Evolutionary conservation across 129 eudicot species (phyloP).

Genomic region (Chrysanthemum seticuspe): DNA sequence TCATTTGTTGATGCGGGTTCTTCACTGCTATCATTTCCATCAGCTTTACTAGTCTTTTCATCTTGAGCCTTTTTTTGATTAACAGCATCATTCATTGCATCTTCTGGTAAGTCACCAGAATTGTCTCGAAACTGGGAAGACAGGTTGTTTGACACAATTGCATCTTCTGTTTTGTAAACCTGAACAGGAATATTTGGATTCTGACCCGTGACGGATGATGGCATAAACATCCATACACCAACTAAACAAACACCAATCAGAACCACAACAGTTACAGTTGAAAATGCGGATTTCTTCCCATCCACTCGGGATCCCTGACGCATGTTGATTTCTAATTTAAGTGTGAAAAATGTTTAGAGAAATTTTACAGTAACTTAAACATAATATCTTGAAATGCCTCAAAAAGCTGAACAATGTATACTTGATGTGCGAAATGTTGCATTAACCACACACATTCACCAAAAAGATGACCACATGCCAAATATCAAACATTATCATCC

Average conservation of each 20-base stretch:
- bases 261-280: conserved; percentile 29
- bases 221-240: conserved; percentile 47
- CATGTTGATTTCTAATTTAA: conserved; percentile 24
- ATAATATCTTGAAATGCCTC: neutral
- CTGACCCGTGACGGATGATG: conserved; percentile 38
- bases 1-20: conserved; percentile 27
- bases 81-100: conserved; percentile 34
- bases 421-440: neutral
- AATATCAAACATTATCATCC: conserved; percentile 7
- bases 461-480: neutral
- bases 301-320: conserved; percentile 43
- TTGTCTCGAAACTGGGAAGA: conserved; percentile 43
- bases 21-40: conserved; percentile 1
- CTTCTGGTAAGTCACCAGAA: conserved; percentile 48
- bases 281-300: conserved; percentile 45
- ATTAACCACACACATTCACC: conserved; percentile 5
- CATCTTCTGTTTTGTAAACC: conserved; percentile 18
- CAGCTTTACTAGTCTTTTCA: conserved; percentile 12
- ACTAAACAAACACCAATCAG: conserved; percentile 36
- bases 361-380: neutral
- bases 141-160: conserved; percentile 29
- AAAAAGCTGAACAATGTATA: neutral
- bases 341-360: conserved; percentile 11
- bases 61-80: conserved; percentile 9
- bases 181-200: conserved; percentile 20